Conservation (phyloP, 1,284 basidiomycete species). For the Ustilago cynodontis region DNA sequence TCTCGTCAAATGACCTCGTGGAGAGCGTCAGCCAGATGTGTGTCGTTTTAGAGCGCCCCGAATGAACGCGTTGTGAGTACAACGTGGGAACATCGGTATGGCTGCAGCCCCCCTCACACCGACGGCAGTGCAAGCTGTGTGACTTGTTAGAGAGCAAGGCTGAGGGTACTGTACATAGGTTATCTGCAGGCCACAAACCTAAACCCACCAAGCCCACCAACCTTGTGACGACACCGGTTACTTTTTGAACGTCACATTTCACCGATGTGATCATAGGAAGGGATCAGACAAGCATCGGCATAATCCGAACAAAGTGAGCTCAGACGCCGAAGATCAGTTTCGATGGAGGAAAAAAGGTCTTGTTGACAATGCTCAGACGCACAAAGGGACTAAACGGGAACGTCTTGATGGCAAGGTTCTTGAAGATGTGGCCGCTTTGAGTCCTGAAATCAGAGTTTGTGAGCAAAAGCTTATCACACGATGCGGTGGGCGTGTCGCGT, state of each 20-base stretch:
- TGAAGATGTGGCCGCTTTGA: no score
- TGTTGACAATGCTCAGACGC: no score
- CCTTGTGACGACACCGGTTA: not conserved
- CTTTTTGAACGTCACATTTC: not conserved
- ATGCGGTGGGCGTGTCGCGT: no score
- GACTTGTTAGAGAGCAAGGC: not conserved
- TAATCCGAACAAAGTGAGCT: not conserved
- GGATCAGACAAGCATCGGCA: not conserved
- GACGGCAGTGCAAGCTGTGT: no score
- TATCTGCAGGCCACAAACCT: not conserved
- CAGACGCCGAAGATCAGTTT: no score
- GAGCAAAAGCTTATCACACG: no score
- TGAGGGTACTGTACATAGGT: not conserved
- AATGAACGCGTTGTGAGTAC: not conserved
- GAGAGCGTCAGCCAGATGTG: no score
- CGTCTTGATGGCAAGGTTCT: no score
- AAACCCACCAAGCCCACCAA: not conserved
- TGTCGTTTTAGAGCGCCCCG: no score
- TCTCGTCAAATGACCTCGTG: not conserved
- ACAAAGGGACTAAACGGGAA: no score
- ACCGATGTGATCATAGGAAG: not conserved
- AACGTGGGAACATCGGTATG: conserved; percentile 1
- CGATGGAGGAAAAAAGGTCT: no score
- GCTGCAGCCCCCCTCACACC: not conserved
- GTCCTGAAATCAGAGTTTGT: no score